A percentile compares a stretch with the other conserved stretches of the same genome.
These are phyloP conservation scores for Stipa capillata DNA, from an alignment of 176 grass and related monocot genomes.

Conservation along the genomic window DNA sequence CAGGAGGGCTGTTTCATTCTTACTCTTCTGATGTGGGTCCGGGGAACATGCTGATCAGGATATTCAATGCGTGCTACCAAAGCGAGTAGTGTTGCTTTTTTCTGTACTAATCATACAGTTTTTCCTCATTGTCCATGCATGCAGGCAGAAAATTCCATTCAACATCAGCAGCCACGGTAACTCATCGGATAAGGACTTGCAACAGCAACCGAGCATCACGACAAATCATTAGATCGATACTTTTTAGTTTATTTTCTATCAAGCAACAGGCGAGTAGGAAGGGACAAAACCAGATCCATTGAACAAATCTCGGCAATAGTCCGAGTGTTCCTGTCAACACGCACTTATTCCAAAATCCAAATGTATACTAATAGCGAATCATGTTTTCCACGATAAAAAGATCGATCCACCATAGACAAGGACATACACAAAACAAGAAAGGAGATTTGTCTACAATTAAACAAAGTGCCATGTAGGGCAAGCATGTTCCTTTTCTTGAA, in stretches of 20 bases:
- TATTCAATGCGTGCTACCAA: too few relatives aligned
- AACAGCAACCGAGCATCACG: not conserved
- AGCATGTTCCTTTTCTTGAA: too few relatives aligned
- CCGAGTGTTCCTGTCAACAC: conserved; percentile 13
- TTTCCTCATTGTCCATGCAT: conserved; percentile 31
- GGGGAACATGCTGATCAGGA: too few relatives aligned
- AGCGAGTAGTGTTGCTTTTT: too few relatives aligned
- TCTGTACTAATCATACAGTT: too few relatives aligned
- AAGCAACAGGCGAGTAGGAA: not conserved
- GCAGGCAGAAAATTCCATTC: conserved; percentile 8
- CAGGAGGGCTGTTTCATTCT: too few relatives aligned
- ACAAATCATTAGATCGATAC: not conserved
- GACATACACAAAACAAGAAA: conserved; percentile 3
- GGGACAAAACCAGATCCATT: conserved; percentile 37
- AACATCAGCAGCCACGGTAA: conserved; percentile 3
- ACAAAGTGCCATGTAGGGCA: not conserved
- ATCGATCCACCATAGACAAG: not conserved
- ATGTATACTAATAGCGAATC: too few relatives aligned
- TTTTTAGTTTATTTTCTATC: conserved; percentile 24
- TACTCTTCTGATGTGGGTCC: too few relatives aligned
- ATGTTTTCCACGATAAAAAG: conserved; percentile 22
- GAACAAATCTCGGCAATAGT: conserved; percentile 27
- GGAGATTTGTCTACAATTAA: not conserved
- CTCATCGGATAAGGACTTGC: conserved; percentile 43
- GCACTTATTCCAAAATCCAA: conserved; percentile 40